Percentiles rank a stretch among this genome's conserved stretches.
These are phyloP conservation scores for Coniochaeta ligniaria DNA, from an alignment of 2,329 filamentous ascomycete species.

Conservation along the genomic window DNA sequence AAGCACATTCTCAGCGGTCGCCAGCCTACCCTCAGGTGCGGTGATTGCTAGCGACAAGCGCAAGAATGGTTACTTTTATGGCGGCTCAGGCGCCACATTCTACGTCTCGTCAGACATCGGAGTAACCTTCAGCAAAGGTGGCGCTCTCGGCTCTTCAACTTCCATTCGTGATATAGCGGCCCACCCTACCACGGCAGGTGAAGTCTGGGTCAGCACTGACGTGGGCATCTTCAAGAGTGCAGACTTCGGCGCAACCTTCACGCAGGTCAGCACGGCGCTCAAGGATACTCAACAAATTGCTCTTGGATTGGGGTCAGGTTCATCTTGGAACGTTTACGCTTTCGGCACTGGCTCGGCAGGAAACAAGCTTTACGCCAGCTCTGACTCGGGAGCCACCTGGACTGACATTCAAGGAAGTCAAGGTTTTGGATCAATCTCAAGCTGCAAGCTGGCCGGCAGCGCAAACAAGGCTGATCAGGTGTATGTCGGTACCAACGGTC, in stretches of 20 bases:
- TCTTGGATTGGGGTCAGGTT: conserved; percentile 30
- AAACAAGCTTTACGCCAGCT: conserved; percentile 35
- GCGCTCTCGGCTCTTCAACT: conserved; percentile 29
- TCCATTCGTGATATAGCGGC: conserved; percentile 48
- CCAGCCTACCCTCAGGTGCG: conserved; percentile 34
- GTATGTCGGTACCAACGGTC: conserved; percentile 43
- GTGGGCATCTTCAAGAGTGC: conserved; percentile 46
- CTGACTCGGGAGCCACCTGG: conserved; percentile 35
- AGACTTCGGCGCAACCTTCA: conserved; percentile 41
- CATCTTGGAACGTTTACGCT: conserved; percentile 38
- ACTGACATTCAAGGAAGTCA: conserved; percentile 38
- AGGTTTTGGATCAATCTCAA: conserved; percentile 35
- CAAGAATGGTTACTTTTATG: conserved; percentile 46
- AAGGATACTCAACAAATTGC: conserved; percentile 34
- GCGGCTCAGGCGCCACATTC: conserved; percentile 34
- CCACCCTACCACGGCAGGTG: conserved; percentile 50
- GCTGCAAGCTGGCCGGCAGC: conserved; percentile 32
- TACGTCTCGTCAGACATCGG: conserved; percentile 45
- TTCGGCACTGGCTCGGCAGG: conserved; percentile 36
- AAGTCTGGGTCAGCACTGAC: conserved; percentile 52
- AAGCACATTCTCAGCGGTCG: conserved; percentile 34
- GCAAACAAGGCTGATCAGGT: conserved; percentile 36
- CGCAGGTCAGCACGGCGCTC: conserved; percentile 25
- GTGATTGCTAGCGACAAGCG: conserved; percentile 48
- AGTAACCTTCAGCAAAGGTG: conserved; percentile 32